These are phyloP conservation scores for Saccharum hybrid DNA, from an alignment of 202 grass and related monocot species.

Conservation along the genomic window DNA sequence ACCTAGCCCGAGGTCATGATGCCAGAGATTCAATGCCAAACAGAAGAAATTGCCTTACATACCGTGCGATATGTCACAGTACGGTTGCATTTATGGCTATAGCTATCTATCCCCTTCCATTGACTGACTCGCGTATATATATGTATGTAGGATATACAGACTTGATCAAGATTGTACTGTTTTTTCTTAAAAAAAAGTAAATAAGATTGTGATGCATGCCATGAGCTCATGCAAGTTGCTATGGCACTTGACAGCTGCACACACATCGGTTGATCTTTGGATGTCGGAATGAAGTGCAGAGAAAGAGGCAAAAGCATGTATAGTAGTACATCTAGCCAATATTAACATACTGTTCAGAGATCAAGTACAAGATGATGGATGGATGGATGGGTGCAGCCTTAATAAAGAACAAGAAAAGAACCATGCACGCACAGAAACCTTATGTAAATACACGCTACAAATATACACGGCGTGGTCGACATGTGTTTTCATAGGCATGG, in stretches of 20 bases:
- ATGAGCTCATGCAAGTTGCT: background rate
- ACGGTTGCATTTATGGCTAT: too few species aligned
- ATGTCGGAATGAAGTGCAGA: background rate
- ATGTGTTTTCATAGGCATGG: constrained; percentile 5
- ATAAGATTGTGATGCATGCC: background rate
- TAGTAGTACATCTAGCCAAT: background rate
- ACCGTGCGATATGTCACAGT: too few species aligned
- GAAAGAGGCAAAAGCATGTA: background rate
- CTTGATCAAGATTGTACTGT: too few species aligned
- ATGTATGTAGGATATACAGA: too few species aligned
- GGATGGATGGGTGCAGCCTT: background rate
- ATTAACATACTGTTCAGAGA: background rate
- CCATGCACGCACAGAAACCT: background rate
- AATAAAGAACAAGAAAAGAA: background rate
- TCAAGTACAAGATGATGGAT: constrained; percentile 1
- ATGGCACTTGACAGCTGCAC: background rate
- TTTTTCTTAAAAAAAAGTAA: too few species aligned
- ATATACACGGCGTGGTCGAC: background rate
- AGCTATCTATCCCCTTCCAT: too few species aligned
- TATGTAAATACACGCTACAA: background rate
- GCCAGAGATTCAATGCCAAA: too few species aligned
- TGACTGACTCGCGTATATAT: too few species aligned
- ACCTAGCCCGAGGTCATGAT: too few species aligned
- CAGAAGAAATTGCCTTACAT: too few species aligned
- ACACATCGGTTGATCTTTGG: background rate